phyloP scores from a whole-genome alignment of 345 rosid species.

The Euphorbia pulcherrima region DNA sequence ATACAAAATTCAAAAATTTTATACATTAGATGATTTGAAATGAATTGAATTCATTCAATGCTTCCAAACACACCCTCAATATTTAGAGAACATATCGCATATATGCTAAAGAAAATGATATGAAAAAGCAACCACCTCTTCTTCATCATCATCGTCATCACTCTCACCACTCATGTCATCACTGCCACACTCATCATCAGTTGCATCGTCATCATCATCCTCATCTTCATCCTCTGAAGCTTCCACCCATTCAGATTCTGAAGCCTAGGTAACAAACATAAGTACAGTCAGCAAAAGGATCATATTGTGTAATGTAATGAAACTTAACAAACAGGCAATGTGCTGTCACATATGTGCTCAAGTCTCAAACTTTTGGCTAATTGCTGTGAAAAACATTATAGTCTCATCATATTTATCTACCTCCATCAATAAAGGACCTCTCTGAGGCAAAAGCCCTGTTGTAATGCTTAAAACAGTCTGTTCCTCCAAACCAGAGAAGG shows the following conservation, averaged over 20 bases:
- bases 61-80: no score
- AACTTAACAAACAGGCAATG: slow-evolving; percentile 3
- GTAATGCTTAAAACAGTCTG: background rate
- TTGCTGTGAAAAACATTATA: background rate
- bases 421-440: background rate
- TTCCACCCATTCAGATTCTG: slow-evolving; percentile 90
- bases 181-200: slow-evolving; percentile 50
- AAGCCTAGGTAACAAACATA: slow-evolving; percentile 44
- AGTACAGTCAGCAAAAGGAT: slow-evolving; percentile 4
- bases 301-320: background rate
- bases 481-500: background rate
- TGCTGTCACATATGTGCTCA: background rate
- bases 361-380: background rate
- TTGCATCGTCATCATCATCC: slow-evolving; percentile 58
- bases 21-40: no score
- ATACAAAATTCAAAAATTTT: no score
- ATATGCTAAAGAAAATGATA: slow-evolving; percentile 9
- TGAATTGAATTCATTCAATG: no score
- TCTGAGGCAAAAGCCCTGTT: background rate
- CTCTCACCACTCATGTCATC: slow-evolving; percentile 48
- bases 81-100: background rate
- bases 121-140: slow-evolving; percentile 35
- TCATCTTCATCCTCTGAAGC: slow-evolving; percentile 82
- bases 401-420: background rate
- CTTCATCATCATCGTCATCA: slow-evolving; percentile 50